Evolutionary conservation across 2,329 filamentous ascomycete genomes (phyloP).

Genomic region (Botryotinia narcissicola): DNA sequence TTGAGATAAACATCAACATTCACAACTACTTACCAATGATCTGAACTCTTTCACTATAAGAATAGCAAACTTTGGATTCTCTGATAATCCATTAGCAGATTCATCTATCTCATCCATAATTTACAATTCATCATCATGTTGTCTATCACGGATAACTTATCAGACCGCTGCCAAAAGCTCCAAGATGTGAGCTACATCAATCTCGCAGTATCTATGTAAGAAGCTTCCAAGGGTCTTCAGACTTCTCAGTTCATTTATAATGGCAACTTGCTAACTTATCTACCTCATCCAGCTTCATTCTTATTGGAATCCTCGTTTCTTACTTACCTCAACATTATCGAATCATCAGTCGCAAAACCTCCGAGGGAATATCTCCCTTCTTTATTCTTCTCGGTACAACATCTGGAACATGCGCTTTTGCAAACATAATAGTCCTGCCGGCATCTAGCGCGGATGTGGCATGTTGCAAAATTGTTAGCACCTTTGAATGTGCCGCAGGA

Average conservation of each 20-base stretch:
- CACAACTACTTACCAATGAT: neutral
- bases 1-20: neutral
- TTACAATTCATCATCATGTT: conserved; percentile 19
- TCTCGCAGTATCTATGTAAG: conserved; percentile 53
- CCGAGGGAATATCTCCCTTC: conserved; percentile 92
- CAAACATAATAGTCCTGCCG: conserved; percentile 88
- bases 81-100: neutral
- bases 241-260: neutral
- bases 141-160: conserved; percentile 19
- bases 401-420: conserved; percentile 82
- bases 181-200: conserved; percentile 51
- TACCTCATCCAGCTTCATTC: conserved; percentile 53
- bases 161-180: conserved; percentile 48
- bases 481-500: conserved; percentile 80
- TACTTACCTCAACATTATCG: conserved; percentile 94
- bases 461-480: conserved; percentile 80
- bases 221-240: neutral
- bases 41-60: neutral
- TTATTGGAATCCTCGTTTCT: conserved; percentile 84
- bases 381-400: conserved; percentile 94
- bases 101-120: conserved; percentile 20
- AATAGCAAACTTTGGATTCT: neutral
- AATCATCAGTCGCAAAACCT: conserved; percentile 80
- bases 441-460: conserved; percentile 76
- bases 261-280: neutral